Evolutionary conservation across 805 yeast species (phyloP).

Genomic region (Ogataea haglerorum): DNA sequence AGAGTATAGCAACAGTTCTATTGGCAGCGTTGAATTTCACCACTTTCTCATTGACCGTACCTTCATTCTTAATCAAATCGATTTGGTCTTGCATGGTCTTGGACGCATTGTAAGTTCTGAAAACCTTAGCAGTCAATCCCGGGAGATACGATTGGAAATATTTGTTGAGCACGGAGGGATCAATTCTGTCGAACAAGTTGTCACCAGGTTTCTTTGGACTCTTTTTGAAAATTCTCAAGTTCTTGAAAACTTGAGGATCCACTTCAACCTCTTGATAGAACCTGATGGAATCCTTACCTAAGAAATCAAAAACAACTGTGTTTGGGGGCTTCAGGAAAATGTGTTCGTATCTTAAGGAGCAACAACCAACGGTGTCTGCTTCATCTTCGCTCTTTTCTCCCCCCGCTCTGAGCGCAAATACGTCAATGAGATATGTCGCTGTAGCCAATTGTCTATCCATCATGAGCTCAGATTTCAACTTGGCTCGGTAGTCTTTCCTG

Average conservation of each 20-base stretch:
- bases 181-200: slow-evolving; percentile 85
- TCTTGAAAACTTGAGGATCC: slow-evolving; percentile 86
- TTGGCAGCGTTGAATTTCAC: slow-evolving; percentile 91
- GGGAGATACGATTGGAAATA: slow-evolving; percentile 87
- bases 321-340: slow-evolving; percentile 81
- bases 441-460: slow-evolving; percentile 88
- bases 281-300: slow-evolving; percentile 94
- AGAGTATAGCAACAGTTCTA: slow-evolving; percentile 88
- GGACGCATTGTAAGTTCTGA: slow-evolving; percentile 96
- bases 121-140: slow-evolving; percentile 93
- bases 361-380: slow-evolving; percentile 98
- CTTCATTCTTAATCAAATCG: slow-evolving; percentile 79
- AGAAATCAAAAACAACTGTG: slow-evolving; percentile 82
- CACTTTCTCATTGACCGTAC: slow-evolving; percentile 83
- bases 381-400: slow-evolving; percentile 97
- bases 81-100: slow-evolving; percentile 95
- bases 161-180: slow-evolving; percentile 77
- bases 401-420: slow-evolving; percentile 94
- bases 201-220: slow-evolving; percentile 90
- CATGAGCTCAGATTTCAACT: slow-evolving; percentile 74
- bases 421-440: slow-evolving; percentile 88
- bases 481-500: slow-evolving; percentile 67
- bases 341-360: slow-evolving; percentile 89
- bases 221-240: slow-evolving; percentile 80
- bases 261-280: slow-evolving; percentile 91